phyloP scores from a whole-genome alignment of 306 rosid species.

The Lagenaria siceraria region DNA sequence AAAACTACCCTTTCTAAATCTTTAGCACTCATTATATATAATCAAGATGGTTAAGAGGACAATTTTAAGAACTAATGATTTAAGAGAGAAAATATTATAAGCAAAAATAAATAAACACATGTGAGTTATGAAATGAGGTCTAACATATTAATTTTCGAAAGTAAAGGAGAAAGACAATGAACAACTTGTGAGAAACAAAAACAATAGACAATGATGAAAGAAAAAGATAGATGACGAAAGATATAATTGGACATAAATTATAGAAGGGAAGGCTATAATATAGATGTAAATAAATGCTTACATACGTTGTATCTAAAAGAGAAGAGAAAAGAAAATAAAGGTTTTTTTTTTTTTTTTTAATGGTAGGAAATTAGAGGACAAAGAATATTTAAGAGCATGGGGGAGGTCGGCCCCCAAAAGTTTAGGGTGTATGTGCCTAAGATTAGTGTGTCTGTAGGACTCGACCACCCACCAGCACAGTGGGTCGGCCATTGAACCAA shows the following conservation, averaged over 20 bases:
- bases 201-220: neutral
- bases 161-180: neutral
- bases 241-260: neutral
- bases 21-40: too few species aligned
- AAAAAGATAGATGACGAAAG: neutral
- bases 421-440: neutral
- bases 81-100: too few species aligned
- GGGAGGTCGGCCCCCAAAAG: neutral
- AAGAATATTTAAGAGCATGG: neutral
- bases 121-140: neutral
- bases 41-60: too few species aligned
- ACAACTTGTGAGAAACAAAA: neutral
- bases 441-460: slow-evolving; percentile 6
- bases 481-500: slow-evolving; percentile 34
- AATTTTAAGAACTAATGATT: too few species aligned
- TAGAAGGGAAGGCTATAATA: neutral
- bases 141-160: neutral
- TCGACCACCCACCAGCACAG: slow-evolving; percentile 33
- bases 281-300: neutral
- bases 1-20: too few species aligned
- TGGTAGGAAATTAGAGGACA: slow-evolving; percentile 6
- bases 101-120: too few species aligned
- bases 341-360: too few species aligned
- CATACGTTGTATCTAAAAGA: slow-evolving; percentile 1
- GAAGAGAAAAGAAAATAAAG: neutral